Evolutionary conservation across 2,329 filamentous ascomycete genomes (phyloP), one percentile per base, ranked within the genome.

Genomic region (Monosporascus cannonballus): DNA sequence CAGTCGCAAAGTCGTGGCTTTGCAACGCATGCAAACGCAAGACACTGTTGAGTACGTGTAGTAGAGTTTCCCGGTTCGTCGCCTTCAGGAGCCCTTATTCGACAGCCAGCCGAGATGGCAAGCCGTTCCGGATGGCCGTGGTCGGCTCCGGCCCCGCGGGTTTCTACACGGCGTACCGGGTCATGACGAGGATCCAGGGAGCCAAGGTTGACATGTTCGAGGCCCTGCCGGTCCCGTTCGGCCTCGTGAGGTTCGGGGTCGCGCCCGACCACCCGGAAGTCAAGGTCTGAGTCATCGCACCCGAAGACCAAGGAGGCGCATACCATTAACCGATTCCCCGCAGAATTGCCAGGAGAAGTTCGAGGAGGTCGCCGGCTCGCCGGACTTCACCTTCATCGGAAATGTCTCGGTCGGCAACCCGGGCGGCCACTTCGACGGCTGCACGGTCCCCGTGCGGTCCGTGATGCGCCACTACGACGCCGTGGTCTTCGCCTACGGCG

Each of bases 221-320:
- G 72, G 84, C 90, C 27, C 74, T 97, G 39, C 94, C 94, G 0
- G 91, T 96, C 4, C 94, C 94, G 0, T 99, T 90, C 67, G 94
- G 94, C 1, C 79, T 99, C 51, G 92, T 96, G 48, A 81, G 94
- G 51, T 96, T 94, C 66, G 94, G 94, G 8, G 94, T 99, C 54
- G 95, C 94, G n/a, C 94, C 94, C 5, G 94, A 99, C 68, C 94
- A 99, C 71, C 93, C 94, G 0, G 93, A 99, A 73, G 94, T 99
- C 60, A 99, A 99, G 83, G 90, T 94, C 30, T 34, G 30, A 34
- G 30, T 14, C 30, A 34, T 34, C 30, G 4, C 30, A 34, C 30
- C 30, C 14, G 11, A 14, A 34, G 30, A 11, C 30, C 30, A 34
- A 34, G 11, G 4, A 34, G 30, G 30, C 30, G 30, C 30, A 34